These are phyloP conservation scores for Diaporthe citriasiana DNA, from an alignment of 2,329 filamentous ascomycete species.

Conservation along the genomic window DNA sequence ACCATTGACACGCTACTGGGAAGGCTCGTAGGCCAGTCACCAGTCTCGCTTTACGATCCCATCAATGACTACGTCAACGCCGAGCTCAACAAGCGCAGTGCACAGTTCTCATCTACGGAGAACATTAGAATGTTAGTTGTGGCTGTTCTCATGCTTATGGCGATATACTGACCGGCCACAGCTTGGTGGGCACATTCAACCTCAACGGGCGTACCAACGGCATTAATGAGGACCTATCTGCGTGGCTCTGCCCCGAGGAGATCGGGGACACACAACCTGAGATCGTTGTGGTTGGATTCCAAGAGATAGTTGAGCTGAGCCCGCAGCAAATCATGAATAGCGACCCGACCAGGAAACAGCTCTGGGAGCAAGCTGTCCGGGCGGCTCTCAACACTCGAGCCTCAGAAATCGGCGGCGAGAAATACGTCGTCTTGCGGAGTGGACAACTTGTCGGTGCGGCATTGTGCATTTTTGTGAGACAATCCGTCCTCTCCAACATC, in stretches of 20 bases:
- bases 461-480: constrained; percentile 90
- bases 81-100: constrained; percentile 77
- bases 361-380: constrained; percentile 89
- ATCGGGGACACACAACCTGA: constrained; percentile 78
- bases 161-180: constrained; percentile 48
- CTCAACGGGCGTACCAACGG: constrained; percentile 89
- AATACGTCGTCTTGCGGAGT: constrained; percentile 90
- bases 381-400: constrained; percentile 81
- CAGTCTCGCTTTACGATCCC: constrained; percentile 91
- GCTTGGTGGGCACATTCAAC: constrained; percentile 89
- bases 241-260: constrained; percentile 83
- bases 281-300: constrained; percentile 92
- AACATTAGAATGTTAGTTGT: constrained; percentile 78
- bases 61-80: constrained; percentile 90
- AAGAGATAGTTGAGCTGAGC: constrained; percentile 98
- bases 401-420: constrained; percentile 74
- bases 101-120: constrained; percentile 82
- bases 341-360: constrained; percentile 85
- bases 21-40: constrained; percentile 83
- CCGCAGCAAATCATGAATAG: constrained; percentile 99
- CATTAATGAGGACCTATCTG: constrained; percentile 81
- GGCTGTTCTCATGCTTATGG: constrained; percentile 7
- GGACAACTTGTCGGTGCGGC: constrained; percentile 96
- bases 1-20: constrained; percentile 96
- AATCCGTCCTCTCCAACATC: constrained; percentile 81